phyloP scores from a whole-genome alignment of 371 early-diverging fungal species.

The Coemansia sp. region DNA sequence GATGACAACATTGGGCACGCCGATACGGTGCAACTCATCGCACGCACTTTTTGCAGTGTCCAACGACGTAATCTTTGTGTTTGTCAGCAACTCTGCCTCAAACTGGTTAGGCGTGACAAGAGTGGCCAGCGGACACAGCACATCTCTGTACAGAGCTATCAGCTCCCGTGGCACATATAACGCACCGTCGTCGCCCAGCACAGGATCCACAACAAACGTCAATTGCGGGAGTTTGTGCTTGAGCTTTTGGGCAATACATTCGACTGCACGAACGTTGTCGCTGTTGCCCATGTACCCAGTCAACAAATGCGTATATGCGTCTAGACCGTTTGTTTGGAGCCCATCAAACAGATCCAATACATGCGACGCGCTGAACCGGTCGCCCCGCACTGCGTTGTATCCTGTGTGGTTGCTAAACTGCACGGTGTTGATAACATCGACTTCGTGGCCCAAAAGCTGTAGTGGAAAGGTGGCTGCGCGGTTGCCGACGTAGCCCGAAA shows the following conservation, averaged over 20 bases:
- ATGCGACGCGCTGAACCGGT: conserved; percentile 61
- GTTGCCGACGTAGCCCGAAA: conserved; percentile 79
- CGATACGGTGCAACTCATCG: conserved; percentile 64
- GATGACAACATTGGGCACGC: conserved; percentile 71
- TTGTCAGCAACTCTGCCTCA: conserved; percentile 81
- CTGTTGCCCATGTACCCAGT: conserved; percentile 84
- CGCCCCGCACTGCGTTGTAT: conserved; percentile 75
- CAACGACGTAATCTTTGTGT: conserved; percentile 57
- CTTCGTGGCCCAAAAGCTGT: conserved; percentile 85
- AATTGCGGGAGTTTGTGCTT: conserved; percentile 53
- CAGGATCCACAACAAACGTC: conserved; percentile 81
- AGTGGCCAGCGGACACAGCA: conserved; percentile 65
- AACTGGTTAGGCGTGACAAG: conserved; percentile 90
- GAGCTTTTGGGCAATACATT: conserved; percentile 56
- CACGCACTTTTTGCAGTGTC: conserved; percentile 58
- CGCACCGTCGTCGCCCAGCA: conserved; percentile 86
- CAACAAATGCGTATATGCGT: conserved; percentile 77
- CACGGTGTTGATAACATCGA: conserved; percentile 89
- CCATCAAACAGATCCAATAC: conserved; percentile 71
- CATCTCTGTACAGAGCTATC: conserved; percentile 71
- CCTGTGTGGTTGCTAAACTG: conserved; percentile 92
- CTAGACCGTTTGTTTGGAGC: conserved; percentile 68
- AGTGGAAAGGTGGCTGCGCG: conserved; percentile 86
- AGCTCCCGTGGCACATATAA: conserved; percentile 82
- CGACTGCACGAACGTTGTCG: conserved; percentile 65